A percentile compares a stretch with the other conserved stretches of the same genome.
These are phyloP conservation scores for Mollisia scopiformis DNA, from an alignment of 2,329 filamentous ascomycete species.

Conservation along the genomic window DNA sequence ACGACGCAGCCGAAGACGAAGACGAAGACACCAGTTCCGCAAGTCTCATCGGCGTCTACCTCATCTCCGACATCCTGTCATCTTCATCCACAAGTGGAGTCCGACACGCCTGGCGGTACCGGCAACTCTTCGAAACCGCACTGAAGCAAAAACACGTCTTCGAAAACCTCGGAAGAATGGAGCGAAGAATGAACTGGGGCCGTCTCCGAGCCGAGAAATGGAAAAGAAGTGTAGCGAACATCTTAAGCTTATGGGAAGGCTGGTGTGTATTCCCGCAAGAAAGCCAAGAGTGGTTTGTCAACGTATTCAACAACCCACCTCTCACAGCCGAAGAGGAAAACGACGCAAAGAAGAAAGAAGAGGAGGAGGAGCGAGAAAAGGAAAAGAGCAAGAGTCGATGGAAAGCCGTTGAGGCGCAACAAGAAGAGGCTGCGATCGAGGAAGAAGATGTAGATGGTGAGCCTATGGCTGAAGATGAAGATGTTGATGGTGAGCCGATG, in stretches of 20 bases:
- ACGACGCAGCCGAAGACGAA: constrained; percentile 46
- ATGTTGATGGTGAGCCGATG: constrained; percentile 45
- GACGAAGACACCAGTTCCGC: constrained; percentile 70
- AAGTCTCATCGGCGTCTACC: constrained; percentile 80
- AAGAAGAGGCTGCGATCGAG: constrained; percentile 39
- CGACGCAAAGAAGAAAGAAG: constrained; percentile 37
- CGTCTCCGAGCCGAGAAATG: constrained; percentile 68
- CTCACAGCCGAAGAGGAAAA: constrained; percentile 44
- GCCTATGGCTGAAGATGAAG: constrained; percentile 53
- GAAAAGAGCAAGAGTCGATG: constrained; percentile 34
- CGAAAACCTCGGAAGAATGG: constrained; percentile 63
- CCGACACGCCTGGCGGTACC: constrained; percentile 70
- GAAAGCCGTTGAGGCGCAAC: constrained; percentile 45
- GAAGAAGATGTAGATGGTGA: constrained; percentile 54
- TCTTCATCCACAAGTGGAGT: constrained; percentile 65
- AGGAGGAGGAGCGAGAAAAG: constrained; percentile 31
- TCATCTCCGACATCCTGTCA: constrained; percentile 71
- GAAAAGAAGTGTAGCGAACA: constrained; percentile 59
- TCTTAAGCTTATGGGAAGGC: constrained; percentile 64
- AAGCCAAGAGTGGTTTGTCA: constrained; percentile 71
- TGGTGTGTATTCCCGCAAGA: constrained; percentile 76
- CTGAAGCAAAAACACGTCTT: constrained; percentile 64
- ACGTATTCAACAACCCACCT: constrained; percentile 73
- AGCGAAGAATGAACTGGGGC: constrained; percentile 67
- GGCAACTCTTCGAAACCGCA: constrained; percentile 64